Conservation (phyloP, 768 basidiomycete genomes). For the Collybia mongolica region DNA sequence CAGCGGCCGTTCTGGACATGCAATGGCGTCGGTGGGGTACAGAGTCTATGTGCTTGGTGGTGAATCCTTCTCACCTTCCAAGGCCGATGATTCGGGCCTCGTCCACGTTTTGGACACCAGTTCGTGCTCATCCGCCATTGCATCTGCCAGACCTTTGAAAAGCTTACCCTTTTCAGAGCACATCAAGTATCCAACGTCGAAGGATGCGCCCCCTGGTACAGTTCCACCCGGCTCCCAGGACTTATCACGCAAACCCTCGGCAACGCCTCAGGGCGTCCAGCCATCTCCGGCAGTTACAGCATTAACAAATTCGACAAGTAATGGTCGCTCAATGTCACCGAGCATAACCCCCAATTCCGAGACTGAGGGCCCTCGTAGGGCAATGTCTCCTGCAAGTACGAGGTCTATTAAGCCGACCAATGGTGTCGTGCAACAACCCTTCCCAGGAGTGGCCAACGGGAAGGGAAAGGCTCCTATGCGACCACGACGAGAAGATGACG, state of each 20-base stretch:
- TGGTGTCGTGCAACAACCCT: constrained; percentile 34
- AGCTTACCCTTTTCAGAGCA: constrained; percentile 18
- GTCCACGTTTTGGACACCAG: constrained; percentile 96
- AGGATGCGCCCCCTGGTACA: constrained; percentile 17
- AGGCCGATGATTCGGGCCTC: constrained; percentile 74
- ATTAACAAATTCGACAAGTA: constrained; percentile 20
- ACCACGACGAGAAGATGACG: constrained; percentile 44
- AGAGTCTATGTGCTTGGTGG: constrained; percentile 94
- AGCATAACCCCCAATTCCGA: constrained; percentile 40
- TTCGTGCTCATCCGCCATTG: constrained; percentile 40
- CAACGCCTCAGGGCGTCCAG: constrained; percentile 25
- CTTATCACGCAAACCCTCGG: constrained; percentile 46
- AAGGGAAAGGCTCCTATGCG: constrained; percentile 55
- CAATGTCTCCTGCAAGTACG: constrained; percentile 59
- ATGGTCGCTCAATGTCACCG: constrained; percentile 68
- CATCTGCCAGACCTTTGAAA: not conserved
- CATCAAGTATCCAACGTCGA: constrained; percentile 22
- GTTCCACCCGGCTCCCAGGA: constrained; percentile 11
- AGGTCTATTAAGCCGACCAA: constrained; percentile 45
- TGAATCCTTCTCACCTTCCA: constrained; percentile 76
- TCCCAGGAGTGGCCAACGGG: constrained; percentile 29
- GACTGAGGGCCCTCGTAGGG: constrained; percentile 59
- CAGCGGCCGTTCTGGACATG: constrained; percentile 89
- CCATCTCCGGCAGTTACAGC: constrained; percentile 23
- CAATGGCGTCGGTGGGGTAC: constrained; percentile 92